A percentile compares a stretch with the other conserved stretches of the same genome.
These are phyloP conservation scores for Urochloa ruziziensis DNA, from an alignment of 176 grass and related monocot species.

Conservation along the genomic window DNA sequence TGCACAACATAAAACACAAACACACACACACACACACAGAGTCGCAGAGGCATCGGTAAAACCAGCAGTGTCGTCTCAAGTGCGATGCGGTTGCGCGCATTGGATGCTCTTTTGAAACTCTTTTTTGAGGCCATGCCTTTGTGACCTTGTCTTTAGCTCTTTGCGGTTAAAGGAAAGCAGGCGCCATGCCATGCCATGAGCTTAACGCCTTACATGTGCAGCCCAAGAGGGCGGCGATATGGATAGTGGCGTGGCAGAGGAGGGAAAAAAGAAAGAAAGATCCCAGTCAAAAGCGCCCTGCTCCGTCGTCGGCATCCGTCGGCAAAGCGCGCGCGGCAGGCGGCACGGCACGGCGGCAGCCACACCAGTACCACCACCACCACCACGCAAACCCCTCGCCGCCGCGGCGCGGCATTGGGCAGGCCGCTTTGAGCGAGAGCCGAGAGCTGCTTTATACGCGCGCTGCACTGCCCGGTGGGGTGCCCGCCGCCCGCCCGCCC, in stretches of 20 bases:
- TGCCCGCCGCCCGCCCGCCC: too few relatives aligned
- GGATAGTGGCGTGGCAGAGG: not conserved
- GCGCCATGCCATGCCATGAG: not conserved
- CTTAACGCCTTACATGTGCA: slow-evolving; percentile 8
- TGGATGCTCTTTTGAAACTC: not conserved
- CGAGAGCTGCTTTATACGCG: not conserved
- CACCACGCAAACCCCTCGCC: too few relatives aligned
- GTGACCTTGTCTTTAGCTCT: not conserved
- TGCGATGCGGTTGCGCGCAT: not conserved
- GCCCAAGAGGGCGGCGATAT: not conserved
- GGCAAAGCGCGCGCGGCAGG: not conserved
- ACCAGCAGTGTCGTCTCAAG: not conserved
- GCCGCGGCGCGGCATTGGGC: not conserved
- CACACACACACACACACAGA: not conserved
- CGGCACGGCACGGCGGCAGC: too few relatives aligned
- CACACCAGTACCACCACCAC: too few relatives aligned
- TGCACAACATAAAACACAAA: not conserved
- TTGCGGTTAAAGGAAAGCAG: not conserved
- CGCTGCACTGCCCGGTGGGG: not conserved
- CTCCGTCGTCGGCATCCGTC: not conserved
- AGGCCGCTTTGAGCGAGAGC: not conserved
- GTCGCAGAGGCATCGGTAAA: not conserved
- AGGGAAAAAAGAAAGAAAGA: not conserved
- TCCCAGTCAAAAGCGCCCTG: slow-evolving; percentile 6
- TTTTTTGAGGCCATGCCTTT: not conserved